Evolutionary conservation across 768 basidiomycete species (phyloP).

Genomic region (Saitozyma podzolica): DNA sequence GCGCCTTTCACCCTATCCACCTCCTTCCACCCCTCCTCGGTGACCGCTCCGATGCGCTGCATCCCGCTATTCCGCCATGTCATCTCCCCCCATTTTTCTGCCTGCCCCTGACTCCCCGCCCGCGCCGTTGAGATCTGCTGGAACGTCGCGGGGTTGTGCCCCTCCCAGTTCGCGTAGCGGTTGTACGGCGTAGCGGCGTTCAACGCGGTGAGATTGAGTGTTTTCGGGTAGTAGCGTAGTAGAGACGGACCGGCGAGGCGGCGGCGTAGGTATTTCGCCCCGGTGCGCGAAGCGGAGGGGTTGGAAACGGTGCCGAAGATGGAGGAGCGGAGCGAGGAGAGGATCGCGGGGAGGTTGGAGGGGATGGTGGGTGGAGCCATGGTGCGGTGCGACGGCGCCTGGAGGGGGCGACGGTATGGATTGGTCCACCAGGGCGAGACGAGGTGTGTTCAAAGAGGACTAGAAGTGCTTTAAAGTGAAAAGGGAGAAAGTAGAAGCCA

Average conservation of each 20-base stretch:
- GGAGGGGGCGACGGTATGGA: too few species aligned
- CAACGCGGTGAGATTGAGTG: conserved; percentile 3
- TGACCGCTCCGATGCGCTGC: conserved; percentile 7
- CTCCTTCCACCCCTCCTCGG: conserved; percentile 25
- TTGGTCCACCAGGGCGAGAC: too few species aligned
- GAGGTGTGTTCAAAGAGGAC: too few species aligned
- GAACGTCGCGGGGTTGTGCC: neutral
- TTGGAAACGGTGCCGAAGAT: conserved; percentile 90
- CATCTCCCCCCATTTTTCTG: neutral
- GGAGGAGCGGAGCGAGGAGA: conserved; percentile 42
- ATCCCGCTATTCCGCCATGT: conserved; percentile 5
- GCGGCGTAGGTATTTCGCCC: conserved; percentile 84
- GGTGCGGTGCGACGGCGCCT: neutral
- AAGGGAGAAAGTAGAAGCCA: too few species aligned
- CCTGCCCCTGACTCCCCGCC: neutral
- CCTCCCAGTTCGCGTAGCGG: conserved; percentile 9
- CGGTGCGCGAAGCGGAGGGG: conserved; percentile 74
- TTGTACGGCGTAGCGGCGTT: conserved; percentile 11
- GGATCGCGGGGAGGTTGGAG: conserved; percentile 23
- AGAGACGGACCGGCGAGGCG: conserved; percentile 82
- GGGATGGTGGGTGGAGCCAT: conserved; percentile 10
- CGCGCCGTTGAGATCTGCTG: neutral
- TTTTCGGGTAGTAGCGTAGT: conserved; percentile 62
- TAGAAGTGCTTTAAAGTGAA: too few species aligned
- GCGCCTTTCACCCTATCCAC: conserved; percentile 24